Percentiles rank a stretch among this genome's conserved stretches.
Evolutionary conservation across 441 rosid species (phyloP).

Genomic region (Sinapis alba): DNA sequence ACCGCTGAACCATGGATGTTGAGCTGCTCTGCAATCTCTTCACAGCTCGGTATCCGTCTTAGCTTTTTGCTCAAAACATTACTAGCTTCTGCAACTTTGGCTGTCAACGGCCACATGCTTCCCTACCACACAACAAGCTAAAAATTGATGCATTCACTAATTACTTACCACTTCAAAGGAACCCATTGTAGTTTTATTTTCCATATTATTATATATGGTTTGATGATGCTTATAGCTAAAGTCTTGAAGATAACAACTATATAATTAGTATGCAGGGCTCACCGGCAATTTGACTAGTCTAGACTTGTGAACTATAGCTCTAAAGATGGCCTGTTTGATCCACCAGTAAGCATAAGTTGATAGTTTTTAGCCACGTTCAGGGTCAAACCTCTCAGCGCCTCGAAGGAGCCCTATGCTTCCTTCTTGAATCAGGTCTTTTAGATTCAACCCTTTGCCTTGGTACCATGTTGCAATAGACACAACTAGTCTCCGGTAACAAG

Average conservation of each 20-base stretch:
- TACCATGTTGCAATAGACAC: conserved; percentile 53
- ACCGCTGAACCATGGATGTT: conserved; percentile 51
- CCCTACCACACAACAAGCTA: conserved; percentile 56
- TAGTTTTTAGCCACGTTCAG: conserved; percentile 54
- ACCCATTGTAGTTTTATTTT: background rate
- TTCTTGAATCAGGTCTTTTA: conserved; percentile 60
- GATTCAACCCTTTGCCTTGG: conserved; percentile 59
- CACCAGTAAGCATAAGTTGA: conserved; percentile 70
- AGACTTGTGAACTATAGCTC: conserved; percentile 52
- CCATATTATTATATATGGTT: background rate
- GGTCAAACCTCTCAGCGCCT: conserved; percentile 63
- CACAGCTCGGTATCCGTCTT: conserved; percentile 42
- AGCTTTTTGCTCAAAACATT: conserved; percentile 38
- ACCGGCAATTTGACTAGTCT: conserved; percentile 59
- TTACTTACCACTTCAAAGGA: conserved; percentile 42
- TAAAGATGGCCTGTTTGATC: conserved; percentile 62
- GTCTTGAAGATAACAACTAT: background rate
- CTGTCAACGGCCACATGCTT: conserved; percentile 46
- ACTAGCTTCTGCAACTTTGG: conserved; percentile 54
- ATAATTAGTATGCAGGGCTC: conserved; percentile 19
- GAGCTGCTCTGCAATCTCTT: conserved; percentile 55
- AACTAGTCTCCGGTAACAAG: conserved; percentile 50
- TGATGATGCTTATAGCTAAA: background rate
- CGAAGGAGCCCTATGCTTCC: conserved; percentile 62
- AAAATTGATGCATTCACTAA: conserved; percentile 51